Evolutionary conservation across 768 basidiomycete species (phyloP), one percentile per base, ranked within the genome.

Genomic region (Naganishia onofrii): DNA sequence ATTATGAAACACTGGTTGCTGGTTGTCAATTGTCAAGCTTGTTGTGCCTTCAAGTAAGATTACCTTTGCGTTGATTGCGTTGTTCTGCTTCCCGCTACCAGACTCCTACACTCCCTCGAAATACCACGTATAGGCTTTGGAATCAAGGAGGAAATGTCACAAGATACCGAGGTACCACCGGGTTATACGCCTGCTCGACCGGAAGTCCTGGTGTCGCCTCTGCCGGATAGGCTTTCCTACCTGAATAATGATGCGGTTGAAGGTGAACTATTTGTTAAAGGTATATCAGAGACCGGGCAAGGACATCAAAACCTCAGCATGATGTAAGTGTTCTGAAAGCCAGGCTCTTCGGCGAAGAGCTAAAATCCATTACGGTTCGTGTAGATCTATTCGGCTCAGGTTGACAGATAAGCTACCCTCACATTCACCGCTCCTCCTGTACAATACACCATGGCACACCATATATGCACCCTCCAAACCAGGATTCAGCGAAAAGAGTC

Each of bases 241-340:
- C 75, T 78, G 71, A 75, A 75, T 68, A 76, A 75, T 23, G 48
- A 67, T 44, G 73, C 74, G 3, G 74, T 80, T 48, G 76, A 78
- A 55, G 79, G 79, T 7, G 76, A 78, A 55, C 72, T 80, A 32
- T 80, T 75, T 64, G 79, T 80, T 32, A 80, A 80, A 63, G 79
- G 79, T 21, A 36, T 78, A 12, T 75, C 77, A 3, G 71, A 75
- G 38, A 58, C n/a, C 52, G 71, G 38, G 60, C 72, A 23, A 53
- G 55, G 15, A 26, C 54, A 28, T 54, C 60, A 19, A 71, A 72
- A 13, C 26, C 23, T 44, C 26, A 63, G 60, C 38, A 23, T 44
- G 13, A 42, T 54, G 77, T 78, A 12, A 64, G 74, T 52, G 57
- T 51, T 66, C 3, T 53, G 73, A 74, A 75, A 42, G 72, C 74